Percentiles rank a stretch among this genome's conserved stretches.
Evolutionary conservation across 352 stramenopile species (phyloP).

Genomic region (Phytophthora pistaciae): DNA sequence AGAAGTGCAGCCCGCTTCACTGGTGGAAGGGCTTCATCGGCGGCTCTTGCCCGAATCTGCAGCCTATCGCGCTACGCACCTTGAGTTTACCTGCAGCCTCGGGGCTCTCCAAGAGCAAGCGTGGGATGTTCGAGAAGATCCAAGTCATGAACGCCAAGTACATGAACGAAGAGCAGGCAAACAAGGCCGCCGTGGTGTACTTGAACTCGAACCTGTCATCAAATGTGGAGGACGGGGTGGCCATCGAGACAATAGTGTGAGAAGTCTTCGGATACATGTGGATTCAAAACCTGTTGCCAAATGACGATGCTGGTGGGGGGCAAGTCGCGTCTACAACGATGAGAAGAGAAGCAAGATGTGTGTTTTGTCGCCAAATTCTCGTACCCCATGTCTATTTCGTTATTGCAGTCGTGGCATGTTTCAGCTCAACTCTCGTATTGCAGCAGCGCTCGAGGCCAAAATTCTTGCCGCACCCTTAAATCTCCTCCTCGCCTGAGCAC

Average conservation of each 20-base stretch:
- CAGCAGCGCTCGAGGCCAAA: constrained; percentile 24
- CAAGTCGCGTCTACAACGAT: background rate
- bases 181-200: constrained; percentile 76
- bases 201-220: constrained; percentile 71
- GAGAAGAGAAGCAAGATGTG: background rate
- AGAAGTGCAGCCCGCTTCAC: constrained; percentile 75
- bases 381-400: constrained; percentile 44
- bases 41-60: constrained; percentile 71
- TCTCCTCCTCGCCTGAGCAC: constrained; percentile 33
- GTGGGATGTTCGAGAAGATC: constrained; percentile 70
- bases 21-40: constrained; percentile 89
- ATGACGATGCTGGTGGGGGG: background rate
- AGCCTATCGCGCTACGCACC: constrained; percentile 67
- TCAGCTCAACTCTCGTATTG: constrained; percentile 24
- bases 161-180: constrained; percentile 80
- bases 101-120: constrained; percentile 57
- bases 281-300: background rate
- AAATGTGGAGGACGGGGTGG: constrained; percentile 42
- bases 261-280: background rate
- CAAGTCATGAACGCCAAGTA: constrained; percentile 60
- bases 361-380: constrained; percentile 34
- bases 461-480: constrained; percentile 26
- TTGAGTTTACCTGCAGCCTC: constrained; percentile 68
- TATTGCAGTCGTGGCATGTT: constrained; percentile 42
- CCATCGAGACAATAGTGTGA: constrained; percentile 4